phyloP scores from a whole-genome alignment of 1,284 basidiomycete species.

The Ganoderma leucocontextum region DNA sequence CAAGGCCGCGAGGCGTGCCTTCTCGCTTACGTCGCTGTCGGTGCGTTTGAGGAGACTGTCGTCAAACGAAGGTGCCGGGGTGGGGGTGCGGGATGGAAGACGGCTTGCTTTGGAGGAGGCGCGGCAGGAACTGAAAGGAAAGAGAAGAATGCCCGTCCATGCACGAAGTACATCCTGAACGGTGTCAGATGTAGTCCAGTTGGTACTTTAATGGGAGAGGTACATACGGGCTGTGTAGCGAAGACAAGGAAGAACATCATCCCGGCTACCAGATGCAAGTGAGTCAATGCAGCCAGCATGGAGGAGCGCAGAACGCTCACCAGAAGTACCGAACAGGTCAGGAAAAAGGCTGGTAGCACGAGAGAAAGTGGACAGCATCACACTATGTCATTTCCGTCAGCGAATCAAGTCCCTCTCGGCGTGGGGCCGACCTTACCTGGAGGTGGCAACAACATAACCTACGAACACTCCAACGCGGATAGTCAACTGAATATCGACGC shows the following conservation, averaged over 20 bases:
- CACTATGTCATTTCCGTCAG: slow-evolving; percentile 15
- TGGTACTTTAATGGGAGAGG: too few species aligned
- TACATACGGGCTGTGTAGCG: slow-evolving; percentile 36
- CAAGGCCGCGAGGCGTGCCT: slow-evolving; percentile 34
- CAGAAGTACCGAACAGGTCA: slow-evolving; percentile 39
- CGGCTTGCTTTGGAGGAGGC: background rate
- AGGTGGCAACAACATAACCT: slow-evolving; percentile 32
- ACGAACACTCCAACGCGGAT: slow-evolving; percentile 35
- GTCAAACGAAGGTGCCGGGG: slow-evolving; percentile 29
- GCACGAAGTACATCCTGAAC: slow-evolving; percentile 35
- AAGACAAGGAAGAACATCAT: slow-evolving; percentile 39
- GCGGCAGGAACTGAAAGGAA: slow-evolving; percentile 17
- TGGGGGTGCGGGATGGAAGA: slow-evolving; percentile 12
- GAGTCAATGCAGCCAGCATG: background rate
- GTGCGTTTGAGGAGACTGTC: slow-evolving; percentile 29
- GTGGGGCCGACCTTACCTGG: slow-evolving; percentile 31
- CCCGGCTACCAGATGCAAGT: slow-evolving; percentile 29
- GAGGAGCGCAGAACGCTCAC: slow-evolving; percentile 23
- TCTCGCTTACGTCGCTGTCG: slow-evolving; percentile 32
- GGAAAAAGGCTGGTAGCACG: slow-evolving; percentile 29
- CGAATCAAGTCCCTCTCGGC: background rate
- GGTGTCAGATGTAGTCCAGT: background rate
- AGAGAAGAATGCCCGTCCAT: slow-evolving; percentile 32
- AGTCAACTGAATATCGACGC: slow-evolving; percentile 29
- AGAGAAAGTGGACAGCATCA: slow-evolving; percentile 25